Base-by-base conservation (phyloP, 495 filamentous ascomycete species). In the Daldinia childiae region DNA sequence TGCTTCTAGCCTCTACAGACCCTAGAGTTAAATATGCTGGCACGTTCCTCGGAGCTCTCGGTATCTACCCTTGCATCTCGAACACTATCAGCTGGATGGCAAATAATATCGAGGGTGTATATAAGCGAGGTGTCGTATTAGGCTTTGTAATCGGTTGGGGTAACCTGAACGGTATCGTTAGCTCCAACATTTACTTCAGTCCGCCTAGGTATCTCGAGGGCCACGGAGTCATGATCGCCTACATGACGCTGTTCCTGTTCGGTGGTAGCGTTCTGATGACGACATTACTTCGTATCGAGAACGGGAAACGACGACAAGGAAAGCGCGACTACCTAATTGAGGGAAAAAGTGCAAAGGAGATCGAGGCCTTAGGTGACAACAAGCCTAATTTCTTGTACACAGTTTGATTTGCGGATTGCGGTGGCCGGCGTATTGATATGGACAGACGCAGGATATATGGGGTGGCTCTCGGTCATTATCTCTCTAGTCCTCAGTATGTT, bases 111-210 rank as follows among this genome's bases (percentile, higher is more conserved):
- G 95, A 97, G 80, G 95, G 95, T 19, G 91, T 94, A 4, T 96
- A 97, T 80, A 97, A 97, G 83, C 87, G 95, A 24, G 95, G 94
- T 21, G 89, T 97, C 1, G 91, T 92, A 0, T 79, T 97, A 3
- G 94, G 94, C 0, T 88, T 97, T 39, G 92, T 97, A 26, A 94
- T 96, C 66, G 93, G 93, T 15, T 97, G 93, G 93, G 94, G 94
- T 7, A 98, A 98, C 68, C 82, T 98, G 24, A 97, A 95, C 79
- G 93, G 93, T 17, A 87, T 97, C 45, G 90, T 97, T 55, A 89
- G 86, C 68, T 91, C 87, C 64, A 95, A 95, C 77, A 93, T 88
- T 62, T 88, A 83, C 75, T 80, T 77, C 51, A 76, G 79, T 62
- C n/a, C 74, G 2, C 84, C 84, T 12, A 80, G 79, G 34, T 87